Evolutionary conservation across 805 yeast genomes (phyloP).

Genomic region (Candida nonsorbophila): DNA sequence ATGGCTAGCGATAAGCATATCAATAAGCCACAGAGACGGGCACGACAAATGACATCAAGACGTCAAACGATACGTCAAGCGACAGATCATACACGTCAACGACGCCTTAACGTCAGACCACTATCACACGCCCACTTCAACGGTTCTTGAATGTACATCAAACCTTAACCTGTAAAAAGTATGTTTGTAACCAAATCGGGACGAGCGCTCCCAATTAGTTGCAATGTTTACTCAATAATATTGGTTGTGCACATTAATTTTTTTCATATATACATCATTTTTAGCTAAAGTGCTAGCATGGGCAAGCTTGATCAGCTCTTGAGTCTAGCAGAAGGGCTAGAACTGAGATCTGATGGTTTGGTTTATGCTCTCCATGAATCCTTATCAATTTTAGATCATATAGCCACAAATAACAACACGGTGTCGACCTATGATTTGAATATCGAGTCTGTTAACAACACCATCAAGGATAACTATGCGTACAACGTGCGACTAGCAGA

Average conservation of each 20-base stretch:
- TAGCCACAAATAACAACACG: constrained; percentile 13
- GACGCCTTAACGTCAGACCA: no score
- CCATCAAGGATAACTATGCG: constrained; percentile 17
- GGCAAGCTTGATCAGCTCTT: constrained; percentile 24
- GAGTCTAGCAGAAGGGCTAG: constrained; percentile 23
- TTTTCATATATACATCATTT: no score
- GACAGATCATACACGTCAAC: no score
- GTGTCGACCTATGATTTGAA: constrained; percentile 21
- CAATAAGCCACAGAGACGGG: no score
- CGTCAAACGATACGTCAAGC: no score
- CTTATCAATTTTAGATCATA: constrained; percentile 14
- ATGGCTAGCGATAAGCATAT: no score
- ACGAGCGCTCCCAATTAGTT: constrained; percentile 1
- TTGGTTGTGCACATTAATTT: constrained; percentile 1
- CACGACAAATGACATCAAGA: no score
- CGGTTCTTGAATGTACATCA: no score
- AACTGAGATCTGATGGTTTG: constrained; percentile 19
- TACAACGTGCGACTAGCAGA: constrained; percentile 21
- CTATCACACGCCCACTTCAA: no score
- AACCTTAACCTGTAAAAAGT: no score
- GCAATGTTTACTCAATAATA: constrained; percentile 1
- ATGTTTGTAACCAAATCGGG: neutral
- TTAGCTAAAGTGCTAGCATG: no score
- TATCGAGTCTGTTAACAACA: constrained; percentile 20
- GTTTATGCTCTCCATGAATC: constrained; percentile 18